Evolutionary conservation across 108 stramenopile genomes (phyloP).

Genomic region (Cyclotella kingstonii): DNA sequence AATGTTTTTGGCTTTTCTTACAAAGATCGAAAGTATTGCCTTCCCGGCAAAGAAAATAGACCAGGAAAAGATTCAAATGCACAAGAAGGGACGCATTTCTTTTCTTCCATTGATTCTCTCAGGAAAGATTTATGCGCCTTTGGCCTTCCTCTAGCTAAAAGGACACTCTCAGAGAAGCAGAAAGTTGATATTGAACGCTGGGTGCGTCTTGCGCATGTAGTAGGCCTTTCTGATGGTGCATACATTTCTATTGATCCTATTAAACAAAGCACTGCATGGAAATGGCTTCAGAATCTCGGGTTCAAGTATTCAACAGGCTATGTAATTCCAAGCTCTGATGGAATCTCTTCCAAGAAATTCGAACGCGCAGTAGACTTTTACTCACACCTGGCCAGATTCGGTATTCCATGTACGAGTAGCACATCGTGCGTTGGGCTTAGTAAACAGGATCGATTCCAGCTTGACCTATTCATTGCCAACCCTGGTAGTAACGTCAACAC

Average conservation of each 20-base stretch:
- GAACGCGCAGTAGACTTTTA: constrained; percentile 12
- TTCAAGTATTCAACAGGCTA: constrained; percentile 13
- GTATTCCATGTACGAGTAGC: constrained; percentile 6
- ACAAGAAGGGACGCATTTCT: constrained; percentile 26
- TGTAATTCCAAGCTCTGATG: constrained; percentile 12
- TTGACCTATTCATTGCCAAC: constrained; percentile 23
- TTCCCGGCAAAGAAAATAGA: constrained; percentile 33
- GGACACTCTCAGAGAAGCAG: neutral
- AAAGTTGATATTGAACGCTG: neutral
- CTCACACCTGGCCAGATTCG: constrained; percentile 32
- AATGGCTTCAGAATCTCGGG: constrained; percentile 24
- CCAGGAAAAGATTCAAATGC: constrained; percentile 23
- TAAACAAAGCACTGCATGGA: constrained; percentile 13
- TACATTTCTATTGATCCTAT: constrained; percentile 12
- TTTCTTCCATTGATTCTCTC: constrained; percentile 11
- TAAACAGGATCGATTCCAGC: constrained; percentile 14
- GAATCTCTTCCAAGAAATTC: constrained; percentile 8
- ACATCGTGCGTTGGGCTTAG: neutral
- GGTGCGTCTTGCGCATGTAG: constrained; percentile 33
- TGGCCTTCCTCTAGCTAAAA: constrained; percentile 24
- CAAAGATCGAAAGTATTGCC: constrained; percentile 17
- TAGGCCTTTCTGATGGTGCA: constrained; percentile 4
- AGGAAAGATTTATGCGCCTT: constrained; percentile 37
- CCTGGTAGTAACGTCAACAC: constrained; percentile 10
- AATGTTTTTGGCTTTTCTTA: constrained; percentile 17